Evolutionary conservation across 2,329 filamentous ascomycete species (phyloP).

Genomic region (Leptodontidium sp.): DNA sequence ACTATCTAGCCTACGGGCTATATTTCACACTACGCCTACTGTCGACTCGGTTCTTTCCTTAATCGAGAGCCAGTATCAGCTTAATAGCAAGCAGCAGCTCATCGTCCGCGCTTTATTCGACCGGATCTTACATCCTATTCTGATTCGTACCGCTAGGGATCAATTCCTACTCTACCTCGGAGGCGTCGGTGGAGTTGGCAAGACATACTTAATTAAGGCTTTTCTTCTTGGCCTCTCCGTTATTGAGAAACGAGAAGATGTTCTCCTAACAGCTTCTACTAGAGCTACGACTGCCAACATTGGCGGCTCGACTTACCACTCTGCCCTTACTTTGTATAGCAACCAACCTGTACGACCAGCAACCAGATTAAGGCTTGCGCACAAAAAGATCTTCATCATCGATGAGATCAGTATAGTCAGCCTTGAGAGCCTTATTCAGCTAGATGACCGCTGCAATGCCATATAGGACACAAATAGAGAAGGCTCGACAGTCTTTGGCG

Average conservation of each 20-base stretch:
- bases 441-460: neutral
- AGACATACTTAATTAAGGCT: constrained; percentile 3
- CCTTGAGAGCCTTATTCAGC: neutral
- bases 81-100: neutral
- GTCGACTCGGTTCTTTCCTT: constrained; percentile 6
- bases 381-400: neutral
- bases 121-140: constrained; percentile 2
- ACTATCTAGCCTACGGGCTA: neutral
- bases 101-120: neutral
- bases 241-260: neutral
- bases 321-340: neutral
- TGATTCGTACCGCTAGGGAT: neutral
- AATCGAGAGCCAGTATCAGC: neutral
- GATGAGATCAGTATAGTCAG: neutral
- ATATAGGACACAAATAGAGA: neutral
- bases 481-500: neutral
- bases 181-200: neutral
- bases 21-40: constrained; percentile 4
- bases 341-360: neutral
- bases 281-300: neutral
- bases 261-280: neutral
- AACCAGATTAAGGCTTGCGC: neutral
- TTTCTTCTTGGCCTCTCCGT: neutral
- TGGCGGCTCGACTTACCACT: neutral
- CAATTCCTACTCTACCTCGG: neutral